A percentile compares a stretch with the other conserved stretches of the same genome.
These are phyloP conservation scores for Nigrograna mackinnonii DNA, from an alignment of 2,329 filamentous ascomycete species.

Conservation along the genomic window DNA sequence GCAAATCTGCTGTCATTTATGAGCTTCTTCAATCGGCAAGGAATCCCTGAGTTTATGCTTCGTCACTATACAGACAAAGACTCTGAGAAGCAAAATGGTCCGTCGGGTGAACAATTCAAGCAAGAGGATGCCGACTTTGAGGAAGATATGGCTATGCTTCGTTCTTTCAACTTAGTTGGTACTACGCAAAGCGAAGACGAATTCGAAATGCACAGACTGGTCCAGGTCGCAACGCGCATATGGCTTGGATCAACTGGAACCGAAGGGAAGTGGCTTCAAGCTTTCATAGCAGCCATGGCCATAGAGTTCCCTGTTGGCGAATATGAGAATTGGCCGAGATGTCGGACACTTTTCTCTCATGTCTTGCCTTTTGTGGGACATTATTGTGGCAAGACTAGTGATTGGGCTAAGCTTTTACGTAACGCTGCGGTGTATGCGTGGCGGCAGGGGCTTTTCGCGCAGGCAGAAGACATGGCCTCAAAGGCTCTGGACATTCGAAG, in stretches of 20 bases:
- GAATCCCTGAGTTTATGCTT: slow-evolving; percentile 40
- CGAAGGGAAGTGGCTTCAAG: slow-evolving; percentile 3
- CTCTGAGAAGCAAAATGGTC: too few species aligned
- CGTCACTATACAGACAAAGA: slow-evolving; percentile 2
- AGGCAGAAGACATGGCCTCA: slow-evolving; percentile 3
- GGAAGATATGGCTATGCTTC: slow-evolving; percentile 34
- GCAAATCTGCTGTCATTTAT: slow-evolving; percentile 48
- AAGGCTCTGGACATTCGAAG: slow-evolving; percentile 2
- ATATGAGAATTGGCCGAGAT: too few species aligned
- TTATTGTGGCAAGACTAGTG: too few species aligned
- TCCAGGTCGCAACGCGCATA: slow-evolving; percentile 32
- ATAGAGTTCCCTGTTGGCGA: too few species aligned
- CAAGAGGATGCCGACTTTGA: slow-evolving; percentile 8
- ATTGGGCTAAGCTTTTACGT: too few species aligned
- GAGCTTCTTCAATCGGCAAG: slow-evolving; percentile 49
- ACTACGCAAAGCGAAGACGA: slow-evolving; percentile 12
- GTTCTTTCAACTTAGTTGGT: slow-evolving; percentile 39
- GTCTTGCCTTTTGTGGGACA: too few species aligned
- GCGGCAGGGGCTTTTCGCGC: too few species aligned
- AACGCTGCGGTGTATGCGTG: too few species aligned
- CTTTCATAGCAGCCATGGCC: too few species aligned
- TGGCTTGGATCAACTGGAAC: too few species aligned
- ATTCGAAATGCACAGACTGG: slow-evolving; percentile 47
- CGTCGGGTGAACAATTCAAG: slow-evolving; percentile 11
- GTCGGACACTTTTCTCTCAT: too few species aligned